These are phyloP conservation scores for Tolypocladium ophioglossoides DNA, from an alignment of 2,329 filamentous ascomycete genomes.

Conservation along the genomic window DNA sequence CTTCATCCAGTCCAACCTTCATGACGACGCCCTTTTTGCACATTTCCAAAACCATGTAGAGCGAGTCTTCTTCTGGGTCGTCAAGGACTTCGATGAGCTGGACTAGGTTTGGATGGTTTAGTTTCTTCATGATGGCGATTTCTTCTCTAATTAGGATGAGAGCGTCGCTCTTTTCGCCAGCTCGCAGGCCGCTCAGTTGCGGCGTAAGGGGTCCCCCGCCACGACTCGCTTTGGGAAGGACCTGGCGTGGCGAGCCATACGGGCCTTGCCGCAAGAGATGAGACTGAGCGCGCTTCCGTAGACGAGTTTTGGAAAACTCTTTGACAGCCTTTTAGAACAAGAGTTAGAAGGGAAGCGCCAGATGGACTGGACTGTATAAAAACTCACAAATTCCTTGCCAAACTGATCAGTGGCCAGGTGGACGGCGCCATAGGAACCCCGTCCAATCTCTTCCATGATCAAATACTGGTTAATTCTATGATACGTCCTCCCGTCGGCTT, in stretches of 20 bases:
- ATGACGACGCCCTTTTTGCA: conserved; percentile 97
- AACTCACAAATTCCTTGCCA: conserved; percentile 80
- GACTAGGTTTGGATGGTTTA: conserved; percentile 91
- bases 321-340: conserved; percentile 66
- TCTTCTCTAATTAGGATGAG: conserved; percentile 88
- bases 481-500: conserved; percentile 68
- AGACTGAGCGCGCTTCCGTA: conserved; percentile 84
- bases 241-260: conserved; percentile 18
- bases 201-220: conserved; percentile 11
- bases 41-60: conserved; percentile 99
- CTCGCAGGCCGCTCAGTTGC: conserved; percentile 15
- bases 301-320: conserved; percentile 87
- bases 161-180: conserved; percentile 56
- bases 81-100: conserved; percentile 89
- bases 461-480: conserved; percentile 92
- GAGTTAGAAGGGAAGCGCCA: background rate
- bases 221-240: conserved; percentile 9
- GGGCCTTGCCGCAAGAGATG: conserved; percentile 58
- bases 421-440: conserved; percentile 89
- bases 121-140: conserved; percentile 98
- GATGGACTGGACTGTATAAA: background rate
- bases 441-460: conserved; percentile 91
- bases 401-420: conserved; percentile 85
- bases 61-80: conserved; percentile 86
- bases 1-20: conserved; percentile 83